Evolutionary conservation across 2,329 filamentous ascomycete species (phyloP), one percentile per base, ranked within the genome.

Genomic region (Metarhizium album): DNA sequence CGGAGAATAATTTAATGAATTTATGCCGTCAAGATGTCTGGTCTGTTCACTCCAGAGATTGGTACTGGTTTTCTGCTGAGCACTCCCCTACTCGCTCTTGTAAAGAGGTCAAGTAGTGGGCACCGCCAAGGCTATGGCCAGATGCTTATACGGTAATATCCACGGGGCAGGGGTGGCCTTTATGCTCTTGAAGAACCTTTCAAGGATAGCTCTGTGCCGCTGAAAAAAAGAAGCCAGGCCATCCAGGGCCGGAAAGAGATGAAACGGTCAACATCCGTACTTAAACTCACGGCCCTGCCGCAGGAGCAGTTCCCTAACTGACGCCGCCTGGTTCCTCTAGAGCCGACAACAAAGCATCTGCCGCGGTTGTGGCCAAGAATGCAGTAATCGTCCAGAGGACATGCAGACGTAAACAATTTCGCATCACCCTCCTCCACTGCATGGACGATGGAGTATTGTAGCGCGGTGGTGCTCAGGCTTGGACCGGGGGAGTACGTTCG

Each of bases 401-500:
- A 45, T 46, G 23, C 48, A 45, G 22, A 42, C 18, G 8, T 16
- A n/a, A 43, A 47, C 35, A 20, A 24, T 42, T 29, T 48, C 46
- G 42, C 46, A 35, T 18, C 46, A 35, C 31, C 27, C 51, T 50
- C 43, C 48, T 40, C 42, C 37, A 47, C 37, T 38, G 11, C 22
- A 29, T 29, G 18, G 42, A 42, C 37, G 46, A 48, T 42, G 45
- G 50, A 46, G 46, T 16, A 29, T 29, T 29, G 27, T 29, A n/a
- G 40, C 27, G 23, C 42, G 3, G n/a, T 33, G 37, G 52, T 51
- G 52, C 46, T 42, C 46, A 35, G 45, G 29, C 49, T 49, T 45
- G 46, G 35, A 22, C 33, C 49, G 45, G 47, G 42, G 42, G 23
- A 47, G 40, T 35, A 59, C 54, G 55, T 56, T 59, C 53, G 59